Percentiles rank a stretch among this genome's conserved stretches.
Conservation (phyloP, 2,329 filamentous ascomycete species). For the Drechmeria coniospora region DNA sequence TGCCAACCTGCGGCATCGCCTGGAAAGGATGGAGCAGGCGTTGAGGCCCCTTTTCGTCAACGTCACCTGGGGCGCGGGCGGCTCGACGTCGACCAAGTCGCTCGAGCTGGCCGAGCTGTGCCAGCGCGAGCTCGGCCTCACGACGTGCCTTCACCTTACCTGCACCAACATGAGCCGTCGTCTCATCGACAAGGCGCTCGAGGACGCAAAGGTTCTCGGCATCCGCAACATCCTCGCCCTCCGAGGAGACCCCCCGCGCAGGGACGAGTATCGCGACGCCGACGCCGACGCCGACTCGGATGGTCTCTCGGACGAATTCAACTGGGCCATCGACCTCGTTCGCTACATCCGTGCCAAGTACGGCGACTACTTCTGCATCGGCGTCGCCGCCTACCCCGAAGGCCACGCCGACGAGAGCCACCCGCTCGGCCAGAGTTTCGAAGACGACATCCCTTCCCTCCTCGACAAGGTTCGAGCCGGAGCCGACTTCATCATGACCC, state of each 20-base stretch:
- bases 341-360: constrained; percentile 73
- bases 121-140: constrained; percentile 79
- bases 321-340: constrained; percentile 79
- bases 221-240: constrained; percentile 89
- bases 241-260: constrained; percentile 77
- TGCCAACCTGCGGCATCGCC: constrained; percentile 79
- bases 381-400: constrained; percentile 88
- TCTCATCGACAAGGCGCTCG: constrained; percentile 75
- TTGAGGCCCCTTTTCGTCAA: constrained; percentile 89
- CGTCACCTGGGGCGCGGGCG: constrained; percentile 94
- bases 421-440: constrained; percentile 51
- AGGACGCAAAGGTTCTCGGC: constrained; percentile 78
- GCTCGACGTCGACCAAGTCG: constrained; percentile 79
- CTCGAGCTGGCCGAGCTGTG: constrained; percentile 91
- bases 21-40: constrained; percentile 88
- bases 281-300: constrained; percentile 40
- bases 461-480: constrained; percentile 84
- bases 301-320: constrained; percentile 61
- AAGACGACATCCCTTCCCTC: constrained; percentile 75
- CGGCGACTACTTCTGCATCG: constrained; percentile 91
- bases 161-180: constrained; percentile 93
- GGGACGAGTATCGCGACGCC: constrained; percentile 65
- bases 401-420: constrained; percentile 86
- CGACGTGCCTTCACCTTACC: constrained; percentile 88
- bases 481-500: constrained; percentile 96